Conservation (phyloP, 495 filamentous ascomycete species). For the Penicillium silybi region DNA sequence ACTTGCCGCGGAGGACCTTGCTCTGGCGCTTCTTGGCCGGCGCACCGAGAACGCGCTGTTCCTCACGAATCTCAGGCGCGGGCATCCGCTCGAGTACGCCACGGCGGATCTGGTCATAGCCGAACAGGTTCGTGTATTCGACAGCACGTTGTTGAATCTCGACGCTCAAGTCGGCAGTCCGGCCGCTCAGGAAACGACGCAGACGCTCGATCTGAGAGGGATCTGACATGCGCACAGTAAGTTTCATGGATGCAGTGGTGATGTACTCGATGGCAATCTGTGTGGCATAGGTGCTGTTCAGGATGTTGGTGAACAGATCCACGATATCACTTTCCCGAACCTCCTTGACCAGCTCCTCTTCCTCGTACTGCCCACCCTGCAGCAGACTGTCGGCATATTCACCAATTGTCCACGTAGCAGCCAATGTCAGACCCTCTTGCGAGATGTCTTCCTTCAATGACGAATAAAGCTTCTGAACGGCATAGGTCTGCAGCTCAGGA, state of each 20-base stretch:
- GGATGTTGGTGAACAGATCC: constrained; percentile 83
- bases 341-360: constrained; percentile 87
- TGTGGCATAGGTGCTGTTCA: constrained; percentile 88
- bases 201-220: constrained; percentile 79
- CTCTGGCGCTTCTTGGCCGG: constrained; percentile 74
- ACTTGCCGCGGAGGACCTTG: constrained; percentile 64
- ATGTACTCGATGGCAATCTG: constrained; percentile 93
- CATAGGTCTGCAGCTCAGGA: constrained; percentile 91
- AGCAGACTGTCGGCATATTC: constrained; percentile 92
- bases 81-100: constrained; percentile 98
- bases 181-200: constrained; percentile 66
- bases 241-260: constrained; percentile 90
- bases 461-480: constrained; percentile 88
- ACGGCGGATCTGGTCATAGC: constrained; percentile 77
- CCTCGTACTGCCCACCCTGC: constrained; percentile 86
- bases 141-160: constrained; percentile 95
- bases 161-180: constrained; percentile 81
- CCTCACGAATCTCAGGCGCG: constrained; percentile 90
- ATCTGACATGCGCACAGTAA: constrained; percentile 83
- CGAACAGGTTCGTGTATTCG: constrained; percentile 91
- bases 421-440: constrained; percentile 89
- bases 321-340: constrained; percentile 88
- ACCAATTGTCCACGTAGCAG: constrained; percentile 96
- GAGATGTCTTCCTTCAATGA: constrained; percentile 93
- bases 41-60: constrained; percentile 84